phyloP scores from a whole-genome alignment of 495 filamentous ascomycete genomes.

The Bombardia bombarda region DNA sequence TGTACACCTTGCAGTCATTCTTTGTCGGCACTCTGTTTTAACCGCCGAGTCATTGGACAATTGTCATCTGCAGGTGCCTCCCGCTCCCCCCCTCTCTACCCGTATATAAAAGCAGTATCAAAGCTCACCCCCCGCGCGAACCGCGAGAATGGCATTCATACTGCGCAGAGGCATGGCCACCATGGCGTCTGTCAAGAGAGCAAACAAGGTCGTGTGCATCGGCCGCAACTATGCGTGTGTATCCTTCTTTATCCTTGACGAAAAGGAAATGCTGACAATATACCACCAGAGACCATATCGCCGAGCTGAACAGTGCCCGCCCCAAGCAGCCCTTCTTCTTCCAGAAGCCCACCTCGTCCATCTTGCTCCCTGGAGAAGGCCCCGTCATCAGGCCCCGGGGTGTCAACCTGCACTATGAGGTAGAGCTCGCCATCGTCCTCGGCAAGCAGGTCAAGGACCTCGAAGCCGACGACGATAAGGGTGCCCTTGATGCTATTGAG shows the following conservation, averaged over 20 bases:
- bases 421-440: slow-evolving; percentile 85
- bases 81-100: not conserved
- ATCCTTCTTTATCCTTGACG: slow-evolving; percentile 3
- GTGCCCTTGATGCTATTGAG: slow-evolving; percentile 54
- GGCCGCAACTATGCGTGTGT: slow-evolving; percentile 94
- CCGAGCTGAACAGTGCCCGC: slow-evolving; percentile 76
- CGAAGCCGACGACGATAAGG: slow-evolving; percentile 53
- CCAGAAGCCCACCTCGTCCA: slow-evolving; percentile 80
- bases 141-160: slow-evolving; percentile 6
- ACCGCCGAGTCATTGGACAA: no score
- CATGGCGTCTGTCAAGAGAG: slow-evolving; percentile 57
- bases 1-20: no score
- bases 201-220: slow-evolving; percentile 90
- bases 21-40: not conserved
- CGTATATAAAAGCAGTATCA: no score
- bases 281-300: slow-evolving; percentile 72
- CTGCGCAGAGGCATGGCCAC: slow-evolving; percentile 40
- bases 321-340: slow-evolving; percentile 98
- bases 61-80: no score
- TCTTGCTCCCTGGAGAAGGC: slow-evolving; percentile 68
- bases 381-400: slow-evolving; percentile 79
- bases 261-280: slow-evolving; percentile 17
- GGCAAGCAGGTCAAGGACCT: slow-evolving; percentile 71
- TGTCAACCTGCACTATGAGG: slow-evolving; percentile 85
- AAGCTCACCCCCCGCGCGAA: not conserved